Base-by-base conservation (phyloP, 2,329 filamentous ascomycete species). In the Microcera coccophila region DNA sequence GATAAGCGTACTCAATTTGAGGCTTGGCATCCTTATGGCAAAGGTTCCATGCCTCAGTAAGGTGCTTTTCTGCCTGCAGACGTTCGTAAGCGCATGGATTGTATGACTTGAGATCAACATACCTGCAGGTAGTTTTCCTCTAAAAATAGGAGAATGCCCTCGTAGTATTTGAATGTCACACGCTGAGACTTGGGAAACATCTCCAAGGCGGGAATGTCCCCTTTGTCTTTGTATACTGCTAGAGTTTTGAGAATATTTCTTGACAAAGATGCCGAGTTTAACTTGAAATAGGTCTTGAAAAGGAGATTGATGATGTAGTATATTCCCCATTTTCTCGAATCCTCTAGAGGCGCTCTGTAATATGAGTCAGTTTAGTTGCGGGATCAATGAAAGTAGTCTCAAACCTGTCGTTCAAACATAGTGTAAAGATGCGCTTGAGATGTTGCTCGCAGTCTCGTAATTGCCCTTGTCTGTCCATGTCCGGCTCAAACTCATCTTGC, bases 231-330 rank as follows among this genome's bases (percentile, higher is more conserved):
- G 41, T 86, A 84, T 11, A 90, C 90, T 36, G 84, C 77, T 36
- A 98, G 75, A 0, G 89, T 90, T 53, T 85, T 87, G 36, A 98
- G 74, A 38, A 97, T 84, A 53, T 93, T 96, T 62, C 93, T 90
- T 15, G 85, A 95, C 16, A 97, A 73, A n/a, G 82, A 83, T 44
- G 94, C 85, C 24, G 86, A 87, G 68, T 95, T 95, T 50, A 97
- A 74, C 71, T 88, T 94, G 73, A 98, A 98, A 66, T 97, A 96
- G 2, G 90, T 97, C 69, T 97, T 97, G 79, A 98, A 98, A 12
- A 96, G 75, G 7, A 98, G 77, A 62, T 95, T 97, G 60, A 90
- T 89, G 52, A 91, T 84, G 64, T 90, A 90, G 71, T 98, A 98
- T 36, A 95, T 87, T 5, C 89, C 94, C 93, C 93, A 98, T 78